Base-by-base conservation (phyloP, 176 grass and related monocot species). In the Microstegium vimineum region DNA sequence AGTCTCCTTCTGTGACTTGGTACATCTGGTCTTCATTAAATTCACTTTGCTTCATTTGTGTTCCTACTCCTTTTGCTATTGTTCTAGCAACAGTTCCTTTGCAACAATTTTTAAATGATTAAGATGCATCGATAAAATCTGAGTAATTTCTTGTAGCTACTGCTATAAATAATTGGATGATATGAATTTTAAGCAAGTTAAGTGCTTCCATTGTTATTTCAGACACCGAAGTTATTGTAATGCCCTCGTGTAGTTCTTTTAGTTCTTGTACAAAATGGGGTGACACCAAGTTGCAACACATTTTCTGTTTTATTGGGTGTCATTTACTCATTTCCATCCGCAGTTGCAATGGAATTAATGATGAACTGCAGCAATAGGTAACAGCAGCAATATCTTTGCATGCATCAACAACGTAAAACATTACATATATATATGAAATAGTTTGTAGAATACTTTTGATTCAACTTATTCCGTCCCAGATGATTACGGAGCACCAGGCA, bases 391-490 rank as follows among this genome's bases (percentile, higher is more conserved):
- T 30, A 13, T 60, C 41, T 36, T 17, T 28, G 22, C 71, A 30
- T 62, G 62, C 79, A 45, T 47, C 2, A 27, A 63, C 8, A 63
- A 41, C 16, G 10, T 59, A 40, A 74, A 43, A 66, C 7, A 16
- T 56, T 22, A 4, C 12, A 80, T 9, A 33, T 59, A 33, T 59
- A 36, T 57, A 23, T 57, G 17, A 13, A 32, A 23, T 25, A 33
- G 6, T 65, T 37, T 17, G 2, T 59, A 59, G 20, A 36, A 73
- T 59, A 38, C 18, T 78, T 90, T 66, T 28, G 30, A 66, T 66
- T 65, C 17, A 86, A 82, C 66, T 86, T 90, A 86, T 89, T 85
- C 73, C 57, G 31, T 77, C 74, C 22, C 67, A 73, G 36, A 78
- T 78, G 65, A 36, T 86, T 78, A 66, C 49, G 52, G 65, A 82